Conservation (phyloP, 2,329 filamentous ascomycete species). For the Zopfia rhizophila region DNA sequence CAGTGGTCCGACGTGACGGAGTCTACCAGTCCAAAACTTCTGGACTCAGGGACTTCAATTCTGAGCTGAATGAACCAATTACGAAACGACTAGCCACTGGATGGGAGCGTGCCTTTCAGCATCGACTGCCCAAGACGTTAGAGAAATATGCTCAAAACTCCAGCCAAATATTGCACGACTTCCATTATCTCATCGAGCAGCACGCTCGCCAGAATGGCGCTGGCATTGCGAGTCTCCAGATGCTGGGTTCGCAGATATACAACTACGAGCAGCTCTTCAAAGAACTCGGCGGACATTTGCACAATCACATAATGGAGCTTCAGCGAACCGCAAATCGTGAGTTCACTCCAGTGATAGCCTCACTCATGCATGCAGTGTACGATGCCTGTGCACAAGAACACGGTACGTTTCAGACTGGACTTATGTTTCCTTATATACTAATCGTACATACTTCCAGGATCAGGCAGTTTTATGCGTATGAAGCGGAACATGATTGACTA, state of each 20-base stretch:
- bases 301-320: slow-evolving; percentile 52
- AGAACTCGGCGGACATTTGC: slow-evolving; percentile 46
- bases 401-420: slow-evolving; percentile 39
- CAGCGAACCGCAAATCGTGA: slow-evolving; percentile 66
- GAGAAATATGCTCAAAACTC: slow-evolving; percentile 47
- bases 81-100: slow-evolving; percentile 52
- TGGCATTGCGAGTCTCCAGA: slow-evolving; percentile 51
- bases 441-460: slow-evolving; percentile 33
- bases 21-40: slow-evolving; percentile 52
- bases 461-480: slow-evolving; percentile 63
- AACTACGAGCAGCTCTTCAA: slow-evolving; percentile 55
- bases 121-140: slow-evolving; percentile 55
- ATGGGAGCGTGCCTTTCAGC: slow-evolving; percentile 59
- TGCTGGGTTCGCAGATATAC: slow-evolving; percentile 55
- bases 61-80: slow-evolving; percentile 52
- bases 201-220: slow-evolving; percentile 52
- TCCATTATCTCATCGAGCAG: slow-evolving; percentile 57
- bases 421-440: slow-evolving; percentile 6
- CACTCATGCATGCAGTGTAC: slow-evolving; percentile 61
- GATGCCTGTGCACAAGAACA: slow-evolving; percentile 55
- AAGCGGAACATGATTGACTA: slow-evolving; percentile 61
- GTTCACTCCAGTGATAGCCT: slow-evolving; percentile 61
- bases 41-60: slow-evolving; percentile 56
- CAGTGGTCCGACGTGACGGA: slow-evolving; percentile 63
- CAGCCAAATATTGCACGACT: slow-evolving; percentile 46